Percentiles rank a stretch among this genome's conserved stretches.
phyloP scores from a whole-genome alignment of 164 flowering plant species.

The Stephania japonica region DNA sequence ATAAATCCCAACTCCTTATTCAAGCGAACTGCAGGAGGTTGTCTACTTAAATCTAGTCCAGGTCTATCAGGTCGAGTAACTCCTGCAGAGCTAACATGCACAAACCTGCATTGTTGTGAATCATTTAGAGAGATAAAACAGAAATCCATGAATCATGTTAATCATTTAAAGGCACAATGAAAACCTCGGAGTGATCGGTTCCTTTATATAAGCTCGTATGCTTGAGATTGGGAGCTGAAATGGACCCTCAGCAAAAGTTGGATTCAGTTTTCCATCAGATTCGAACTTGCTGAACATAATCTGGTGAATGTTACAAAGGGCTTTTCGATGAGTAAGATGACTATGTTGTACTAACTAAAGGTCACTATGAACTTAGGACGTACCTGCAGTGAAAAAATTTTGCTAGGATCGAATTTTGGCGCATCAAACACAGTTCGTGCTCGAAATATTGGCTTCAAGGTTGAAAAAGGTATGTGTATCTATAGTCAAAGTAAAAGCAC shows the following conservation, averaged over 20 bases:
- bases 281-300: constrained; percentile 99
- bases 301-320: constrained; percentile 35
- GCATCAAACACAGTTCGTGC: constrained; percentile 78
- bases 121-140: constrained; percentile 4
- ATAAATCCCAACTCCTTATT: constrained; percentile 88
- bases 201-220: constrained; percentile 64
- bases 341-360: background rate
- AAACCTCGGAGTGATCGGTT: constrained; percentile 85
- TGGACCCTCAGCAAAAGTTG: constrained; percentile 82
- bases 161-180: background rate
- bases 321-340: constrained; percentile 4
- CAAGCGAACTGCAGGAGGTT: constrained; percentile 98
- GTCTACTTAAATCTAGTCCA: constrained; percentile 90
- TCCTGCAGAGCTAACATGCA: constrained; percentile 96
- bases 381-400: constrained; percentile 74
- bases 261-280: constrained; percentile 89
- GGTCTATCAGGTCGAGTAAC: constrained; percentile 92
- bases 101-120: constrained; percentile 54
- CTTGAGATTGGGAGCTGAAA: constrained; percentile 84
- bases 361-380: constrained; percentile 9
- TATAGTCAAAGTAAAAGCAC: constrained; percentile 20
- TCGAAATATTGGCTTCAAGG: constrained; percentile 86
- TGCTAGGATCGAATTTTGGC: constrained; percentile 71
- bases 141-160: background rate
- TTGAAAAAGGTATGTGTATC: constrained; percentile 75